phyloP scores from a whole-genome alignment of 768 basidiomycete genomes.

The Termitomyces sp. region DNA sequence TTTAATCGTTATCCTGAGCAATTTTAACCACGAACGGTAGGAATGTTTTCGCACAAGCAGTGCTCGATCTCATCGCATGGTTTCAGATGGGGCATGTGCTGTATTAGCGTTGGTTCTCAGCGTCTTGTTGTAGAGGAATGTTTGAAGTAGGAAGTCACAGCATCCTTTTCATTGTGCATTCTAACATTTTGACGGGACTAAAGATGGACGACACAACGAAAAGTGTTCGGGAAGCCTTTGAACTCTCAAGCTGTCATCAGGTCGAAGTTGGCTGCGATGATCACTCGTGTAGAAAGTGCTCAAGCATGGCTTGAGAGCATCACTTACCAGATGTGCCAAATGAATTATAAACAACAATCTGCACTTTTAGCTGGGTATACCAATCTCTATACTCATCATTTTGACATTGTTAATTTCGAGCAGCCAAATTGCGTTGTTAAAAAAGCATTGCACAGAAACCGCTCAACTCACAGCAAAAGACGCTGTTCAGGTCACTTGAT shows the following conservation, averaged over 20 bases:
- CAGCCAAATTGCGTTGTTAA: slow-evolving; percentile 75
- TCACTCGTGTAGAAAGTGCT: slow-evolving; percentile 70
- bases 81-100: slow-evolving; percentile 63
- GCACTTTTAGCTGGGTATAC: slow-evolving; percentile 65
- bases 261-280: slow-evolving; percentile 75
- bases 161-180: not conserved
- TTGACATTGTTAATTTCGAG: not conserved
- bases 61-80: not conserved
- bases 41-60: not conserved
- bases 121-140: slow-evolving; percentile 71
- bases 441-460: slow-evolving; percentile 69
- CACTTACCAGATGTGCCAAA: slow-evolving; percentile 84
- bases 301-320: slow-evolving; percentile 87
- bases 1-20: slow-evolving; percentile 40
- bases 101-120: slow-evolving; percentile 48
- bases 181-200: not conserved
- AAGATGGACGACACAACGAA: slow-evolving; percentile 74
- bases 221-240: slow-evolving; percentile 74
- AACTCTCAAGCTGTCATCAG: slow-evolving; percentile 69
- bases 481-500: slow-evolving; percentile 40
- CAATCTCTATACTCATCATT: not conserved
- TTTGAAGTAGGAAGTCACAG: slow-evolving; percentile 43
- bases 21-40: slow-evolving; percentile 89
- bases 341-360: slow-evolving; percentile 78
- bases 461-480: slow-evolving; percentile 80